Base-by-base conservation (phyloP, 345 rosid species). In the Gynandropsis gynandra region DNA sequence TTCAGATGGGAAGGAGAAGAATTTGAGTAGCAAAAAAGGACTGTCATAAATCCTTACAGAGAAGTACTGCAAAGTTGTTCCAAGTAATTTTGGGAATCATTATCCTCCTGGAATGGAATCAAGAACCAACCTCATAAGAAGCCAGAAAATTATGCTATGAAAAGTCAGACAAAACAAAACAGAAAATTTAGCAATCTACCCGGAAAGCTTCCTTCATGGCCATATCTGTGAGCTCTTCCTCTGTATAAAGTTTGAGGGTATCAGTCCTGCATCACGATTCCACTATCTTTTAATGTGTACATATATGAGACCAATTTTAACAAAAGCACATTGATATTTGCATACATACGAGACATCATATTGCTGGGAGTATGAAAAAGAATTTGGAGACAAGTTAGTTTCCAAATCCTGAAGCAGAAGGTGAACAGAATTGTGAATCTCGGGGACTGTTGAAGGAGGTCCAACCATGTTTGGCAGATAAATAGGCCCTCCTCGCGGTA, bases 401-500 rank as follows among this genome's bases (percentile, higher is more conserved):
- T 42, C 68, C 46, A 68, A 52, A 62, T 68, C 72, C 47, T 62
- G 33, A 0, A 68, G 51, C 16, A 62, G 56, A 24, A 4, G 44
- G 64, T 62, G 56, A 47, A 41, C 58, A 43, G 68, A 63, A 57
- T 68, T 43, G 11, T 36, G 64, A 9, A 68, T 62, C 3, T 63
- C 61, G 5, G 64, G 52, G 1, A 58, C 13, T 0, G 64, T 42
- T 11, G 65, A 40, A 9, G 63, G 16, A 16, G 54, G 34, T 9
- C 61, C 68, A 45, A 46, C 68, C 61, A 56, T 68, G 52, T 63
- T 52, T 9, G 56, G 61, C 0, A 68, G 37, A 68, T 51, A 63
- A 37, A 68, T 53, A 0, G 73, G 73, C 1, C 72, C 72, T 51
- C 73, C 73, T 68, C 68, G 62, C 0, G 73, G 73, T 10, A 62